Percentiles rank a stretch among this genome's conserved stretches.
Conservation (phyloP, 2,329 filamentous ascomycete species). For the Fusarium xyrophilum region DNA sequence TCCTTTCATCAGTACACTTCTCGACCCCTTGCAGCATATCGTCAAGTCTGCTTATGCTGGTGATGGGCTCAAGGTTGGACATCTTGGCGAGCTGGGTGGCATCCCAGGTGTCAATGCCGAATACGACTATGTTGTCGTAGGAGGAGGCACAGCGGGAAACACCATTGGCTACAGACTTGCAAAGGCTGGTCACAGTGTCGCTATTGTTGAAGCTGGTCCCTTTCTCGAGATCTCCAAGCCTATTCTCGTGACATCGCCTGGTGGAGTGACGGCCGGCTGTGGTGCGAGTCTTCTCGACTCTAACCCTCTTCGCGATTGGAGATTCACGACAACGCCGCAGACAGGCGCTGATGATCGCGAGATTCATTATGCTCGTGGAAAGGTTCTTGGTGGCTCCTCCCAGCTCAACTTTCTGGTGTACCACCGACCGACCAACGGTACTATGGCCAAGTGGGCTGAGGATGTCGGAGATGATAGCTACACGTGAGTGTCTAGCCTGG, state of each 20-base stretch:
- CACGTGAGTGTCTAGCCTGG: conserved; percentile 1
- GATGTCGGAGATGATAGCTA: conserved; percentile 43
- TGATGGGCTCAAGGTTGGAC: conserved; percentile 31
- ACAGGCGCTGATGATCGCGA: conserved; percentile 28
- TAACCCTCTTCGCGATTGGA: conserved; percentile 37
- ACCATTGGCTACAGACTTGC: conserved; percentile 46
- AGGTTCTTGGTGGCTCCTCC: conserved; percentile 49
- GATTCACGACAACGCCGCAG: conserved; percentile 43
- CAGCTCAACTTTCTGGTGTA: conserved; percentile 49
- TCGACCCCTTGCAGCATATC: conserved; percentile 23
- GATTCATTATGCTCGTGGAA: conserved; percentile 50
- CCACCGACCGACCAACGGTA: conserved; percentile 44
- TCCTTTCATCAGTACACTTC: conserved; percentile 30
- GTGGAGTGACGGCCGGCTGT: conserved; percentile 32
- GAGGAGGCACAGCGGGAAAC: conserved; percentile 50
- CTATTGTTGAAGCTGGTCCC: conserved; percentile 49
- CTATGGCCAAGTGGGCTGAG: conserved; percentile 42
- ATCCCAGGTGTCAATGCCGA: conserved; percentile 19
- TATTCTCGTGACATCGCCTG: conserved; percentile 38
- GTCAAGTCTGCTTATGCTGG: conserved; percentile 28
- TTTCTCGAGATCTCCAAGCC: conserved; percentile 45
- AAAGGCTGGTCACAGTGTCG: conserved; percentile 44
- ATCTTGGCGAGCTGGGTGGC: conserved; percentile 20
- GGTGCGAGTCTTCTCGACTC: conserved; percentile 34
- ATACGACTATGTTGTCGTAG: conserved; percentile 45